Evolutionary conservation across 345 rosid genomes (phyloP).

Genomic region (Arabis alpina): DNA sequence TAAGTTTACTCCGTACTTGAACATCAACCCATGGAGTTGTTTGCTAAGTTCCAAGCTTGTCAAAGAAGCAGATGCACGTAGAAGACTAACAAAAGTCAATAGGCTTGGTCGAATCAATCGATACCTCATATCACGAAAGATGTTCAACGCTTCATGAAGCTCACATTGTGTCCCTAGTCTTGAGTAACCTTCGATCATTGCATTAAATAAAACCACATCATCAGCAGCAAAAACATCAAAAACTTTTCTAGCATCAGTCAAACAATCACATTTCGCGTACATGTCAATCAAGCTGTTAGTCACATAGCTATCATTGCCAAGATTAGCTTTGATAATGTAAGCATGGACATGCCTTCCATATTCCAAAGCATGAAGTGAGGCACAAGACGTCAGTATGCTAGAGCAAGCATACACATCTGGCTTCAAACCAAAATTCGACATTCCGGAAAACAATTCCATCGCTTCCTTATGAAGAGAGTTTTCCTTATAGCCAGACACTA

Average conservation of each 20-base stretch:
- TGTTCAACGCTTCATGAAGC: conserved; percentile 55
- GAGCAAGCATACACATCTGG: conserved; percentile 75
- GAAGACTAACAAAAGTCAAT: conserved; percentile 79
- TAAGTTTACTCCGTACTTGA: conserved; percentile 55
- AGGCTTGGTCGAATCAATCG: conserved; percentile 54
- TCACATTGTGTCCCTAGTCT: conserved; percentile 49
- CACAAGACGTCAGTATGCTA: conserved; percentile 73
- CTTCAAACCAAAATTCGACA: conserved; percentile 51
- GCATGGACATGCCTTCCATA: conserved; percentile 73
- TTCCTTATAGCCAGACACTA: conserved; percentile 75
- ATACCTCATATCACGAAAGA: conserved; percentile 64
- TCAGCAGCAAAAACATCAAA: conserved; percentile 51
- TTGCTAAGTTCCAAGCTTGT: conserved; percentile 53
- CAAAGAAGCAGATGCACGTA: conserved; percentile 62
- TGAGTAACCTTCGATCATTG: conserved; percentile 83
- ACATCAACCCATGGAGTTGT: conserved; percentile 72
- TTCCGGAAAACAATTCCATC: conserved; percentile 52
- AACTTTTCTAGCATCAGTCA: conserved; percentile 60
- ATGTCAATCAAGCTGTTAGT: conserved; percentile 70
- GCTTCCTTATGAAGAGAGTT: conserved; percentile 63
- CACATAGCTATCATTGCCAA: conserved; percentile 60
- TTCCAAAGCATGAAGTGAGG: conserved; percentile 54
- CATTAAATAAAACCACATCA: conserved; percentile 66
- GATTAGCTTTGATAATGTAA: conserved; percentile 59
- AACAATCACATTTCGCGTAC: conserved; percentile 68